Conservation (phyloP, 2,329 filamentous ascomycete genomes). For the Laburnicola sp. region DNA sequence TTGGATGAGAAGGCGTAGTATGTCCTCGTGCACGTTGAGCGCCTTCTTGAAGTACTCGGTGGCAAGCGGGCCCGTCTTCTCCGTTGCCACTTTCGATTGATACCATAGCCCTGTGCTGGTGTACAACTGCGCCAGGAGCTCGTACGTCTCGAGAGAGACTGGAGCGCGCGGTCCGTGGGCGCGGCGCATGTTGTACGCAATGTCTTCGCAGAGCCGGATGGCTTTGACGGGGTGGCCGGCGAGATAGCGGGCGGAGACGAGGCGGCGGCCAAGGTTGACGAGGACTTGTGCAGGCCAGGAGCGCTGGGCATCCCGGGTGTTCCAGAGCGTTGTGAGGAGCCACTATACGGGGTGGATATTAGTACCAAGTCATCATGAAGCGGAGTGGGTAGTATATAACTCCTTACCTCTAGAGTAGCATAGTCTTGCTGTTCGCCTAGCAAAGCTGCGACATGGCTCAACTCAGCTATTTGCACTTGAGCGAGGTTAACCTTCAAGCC, state of each 20-base stretch:
- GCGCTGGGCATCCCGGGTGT: conserved; percentile 38
- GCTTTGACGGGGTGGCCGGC: conserved; percentile 49
- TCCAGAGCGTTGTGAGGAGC: conserved; percentile 45
- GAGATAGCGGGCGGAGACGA: conserved; percentile 58
- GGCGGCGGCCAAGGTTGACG: conserved; percentile 56
- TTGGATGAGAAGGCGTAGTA: conserved; percentile 37
- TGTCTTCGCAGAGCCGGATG: conserved; percentile 54
- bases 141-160: conserved; percentile 54
- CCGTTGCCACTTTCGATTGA: conserved; percentile 41
- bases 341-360: conserved; percentile 17
- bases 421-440: conserved; percentile 53
- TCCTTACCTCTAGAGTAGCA: conserved; percentile 42
- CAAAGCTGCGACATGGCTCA: conserved; percentile 49
- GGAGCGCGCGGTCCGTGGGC: conserved; percentile 55
- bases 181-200: conserved; percentile 59
- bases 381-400: not conserved
- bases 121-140: conserved; percentile 56
- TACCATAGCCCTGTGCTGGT: conserved; percentile 47
- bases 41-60: conserved; percentile 47
- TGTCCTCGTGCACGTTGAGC: conserved; percentile 35
- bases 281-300: conserved; percentile 46
- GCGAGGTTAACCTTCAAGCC: conserved; percentile 50
- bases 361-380: conserved; percentile 2
- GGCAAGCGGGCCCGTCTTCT: conserved; percentile 42
- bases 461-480: conserved; percentile 46